Percentiles rank a stretch among this genome's conserved stretches.
Evolutionary conservation across 306 rosid species (phyloP).

Genomic region (Mimosa bimucronata): DNA sequence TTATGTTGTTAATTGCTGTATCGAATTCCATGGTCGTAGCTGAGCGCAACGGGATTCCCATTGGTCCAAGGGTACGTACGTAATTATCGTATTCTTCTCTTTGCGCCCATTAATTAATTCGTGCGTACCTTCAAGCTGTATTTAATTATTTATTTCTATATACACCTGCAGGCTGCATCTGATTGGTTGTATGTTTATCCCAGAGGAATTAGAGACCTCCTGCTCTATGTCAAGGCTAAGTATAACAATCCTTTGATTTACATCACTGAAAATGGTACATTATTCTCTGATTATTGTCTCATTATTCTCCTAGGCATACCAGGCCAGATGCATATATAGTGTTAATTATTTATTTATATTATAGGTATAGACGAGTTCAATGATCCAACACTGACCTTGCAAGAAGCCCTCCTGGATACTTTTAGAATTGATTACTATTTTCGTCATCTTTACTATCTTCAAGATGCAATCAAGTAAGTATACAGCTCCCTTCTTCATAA

Average conservation of each 20-base stretch:
- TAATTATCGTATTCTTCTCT: no score
- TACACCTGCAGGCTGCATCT: background rate
- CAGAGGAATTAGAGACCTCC: constrained; percentile 8
- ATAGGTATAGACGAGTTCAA: constrained; percentile 47
- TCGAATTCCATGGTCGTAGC: background rate
- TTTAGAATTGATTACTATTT: constrained; percentile 45
- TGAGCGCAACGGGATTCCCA: constrained; percentile 28
- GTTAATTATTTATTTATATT: background rate
- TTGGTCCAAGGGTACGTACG: constrained; percentile 37
- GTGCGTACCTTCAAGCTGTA: background rate
- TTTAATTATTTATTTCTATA: background rate
- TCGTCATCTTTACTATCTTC: constrained; percentile 48
- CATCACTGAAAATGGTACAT: constrained; percentile 34
- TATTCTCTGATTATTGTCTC: background rate
- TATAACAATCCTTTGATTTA: constrained; percentile 17
- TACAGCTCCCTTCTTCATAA: background rate
- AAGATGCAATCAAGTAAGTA: constrained; percentile 50
- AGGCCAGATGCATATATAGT: no score
- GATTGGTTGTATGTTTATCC: constrained; percentile 24
- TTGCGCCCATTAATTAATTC: background rate
- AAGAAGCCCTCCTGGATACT: constrained; percentile 46
- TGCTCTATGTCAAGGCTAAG: constrained; percentile 12
- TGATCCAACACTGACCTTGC: constrained; percentile 43
- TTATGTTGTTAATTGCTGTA: no score
- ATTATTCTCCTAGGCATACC: background rate